Evolutionary conservation across 768 basidiomycete genomes (phyloP), one percentile per base, ranked within the genome.

Genomic region (Tulasnella sp.): DNA sequence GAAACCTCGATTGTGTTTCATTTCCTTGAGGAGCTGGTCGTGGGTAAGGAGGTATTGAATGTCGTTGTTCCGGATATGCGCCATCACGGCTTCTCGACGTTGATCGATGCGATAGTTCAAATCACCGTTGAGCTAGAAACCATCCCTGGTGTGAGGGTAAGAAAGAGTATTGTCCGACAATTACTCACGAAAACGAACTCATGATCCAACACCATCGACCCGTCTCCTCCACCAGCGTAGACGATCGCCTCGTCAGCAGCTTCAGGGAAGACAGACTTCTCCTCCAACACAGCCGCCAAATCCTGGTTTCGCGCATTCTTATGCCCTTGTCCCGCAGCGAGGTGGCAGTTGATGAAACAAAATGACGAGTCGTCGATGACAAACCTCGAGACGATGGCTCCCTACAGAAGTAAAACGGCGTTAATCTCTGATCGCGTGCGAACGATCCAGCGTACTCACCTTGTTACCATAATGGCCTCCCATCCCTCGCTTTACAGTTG

Each of bases 61-160:
- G 46, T 94, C 84, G 32, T 79, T 78, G 0, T 80, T 71, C n/a
- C 80, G 73, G 50, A 93, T 74, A 29, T 82, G 77, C 0, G 82
- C 71, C 45, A 90, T 70, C 62, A 93, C 87, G 32, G 79, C 75
- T 21, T 97, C 93, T 23, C 94, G 77, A 1, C 91, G 81, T 64
- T 86, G 83, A 69, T 98, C 93, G 62, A 98, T 93, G 41, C 94
- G 90, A 67, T 97, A 99, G 70, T 99, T 99, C 71, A 99, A 77
- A 69, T 98, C 94, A 0, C 94, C 94, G 59, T 84, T 89, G 46
- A 93, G 69, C 87, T 90, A 57, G 7, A 41, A 1, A 31, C 52
- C 23, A 45, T 12, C 9, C 21, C 25, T 21, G 12, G 14, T 37
- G 11, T 6, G 7, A 9, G 27, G 15, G 14, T 15, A 21, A 11